Base-by-base conservation (phyloP, 2,329 filamentous ascomycete genomes). In the Chaetomiaceae sp. region DNA sequence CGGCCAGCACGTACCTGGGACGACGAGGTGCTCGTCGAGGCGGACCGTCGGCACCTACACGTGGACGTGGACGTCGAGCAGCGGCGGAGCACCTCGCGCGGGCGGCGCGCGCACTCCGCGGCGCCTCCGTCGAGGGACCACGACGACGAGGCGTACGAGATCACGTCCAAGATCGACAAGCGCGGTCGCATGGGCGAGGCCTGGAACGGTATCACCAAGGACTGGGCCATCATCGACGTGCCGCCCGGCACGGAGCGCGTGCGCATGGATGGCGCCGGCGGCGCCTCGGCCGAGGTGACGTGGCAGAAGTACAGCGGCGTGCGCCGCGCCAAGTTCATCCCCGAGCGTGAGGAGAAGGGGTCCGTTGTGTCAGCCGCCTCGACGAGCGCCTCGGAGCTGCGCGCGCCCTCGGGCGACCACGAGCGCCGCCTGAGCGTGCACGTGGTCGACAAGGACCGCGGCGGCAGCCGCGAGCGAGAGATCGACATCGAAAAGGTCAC, bases 161-260 rank as follows among this genome's bases (percentile, higher is more conserved):
- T 81, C 51, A 75, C 73, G 20, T 61, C 64, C 49, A 72, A 69
- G 55, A 75, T 81, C 51, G 74, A 79, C 54, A 66, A 96, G 78
- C 77, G 98, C 24, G 81, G 79, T 17, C 79, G 78, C 51, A 76
- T 83, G 59, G 85, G 84, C 42, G 87, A 91, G 65, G 86, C 84
- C 18, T 81, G 76, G 62, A 78, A 85, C 57, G 86, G 86, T 42
- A 81, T 79, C 15, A 88, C 84, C 29, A 81, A 79, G 53, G 84
- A 81, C 59, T 94, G 88, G 87, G 76, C 79, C 44, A 85, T 94
- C 52, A 76, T 95, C 30, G 88, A 94, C 65, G 83, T 94, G 32
- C 88, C 87, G 1, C 86, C 88, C 0, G 88, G 88, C 48, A 91
- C 87, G 0, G 84, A 87, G 67, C 79, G 84, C 33, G 83, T 93